Evolutionary conservation across 495 filamentous ascomycete species (phyloP).

Genomic region (Friedmanniomyces simplex): DNA sequence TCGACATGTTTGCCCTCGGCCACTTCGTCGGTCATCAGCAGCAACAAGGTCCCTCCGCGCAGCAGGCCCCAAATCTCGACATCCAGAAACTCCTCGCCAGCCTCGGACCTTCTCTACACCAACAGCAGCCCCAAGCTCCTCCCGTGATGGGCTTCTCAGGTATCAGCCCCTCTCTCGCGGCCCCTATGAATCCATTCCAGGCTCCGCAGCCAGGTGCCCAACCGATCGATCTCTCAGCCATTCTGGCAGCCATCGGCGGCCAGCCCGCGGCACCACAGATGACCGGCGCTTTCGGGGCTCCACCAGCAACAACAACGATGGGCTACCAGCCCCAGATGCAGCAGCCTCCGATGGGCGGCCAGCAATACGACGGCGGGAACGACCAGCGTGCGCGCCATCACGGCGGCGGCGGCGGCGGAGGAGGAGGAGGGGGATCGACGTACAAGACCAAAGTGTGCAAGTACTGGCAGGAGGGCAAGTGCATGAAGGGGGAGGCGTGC

Average conservation of each 20-base stretch:
- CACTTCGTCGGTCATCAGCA: slow-evolving; percentile 1
- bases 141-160: slow-evolving; percentile 23
- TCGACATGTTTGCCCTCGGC: slow-evolving; percentile 12
- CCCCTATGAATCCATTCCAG: neutral
- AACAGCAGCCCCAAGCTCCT: slow-evolving; percentile 24
- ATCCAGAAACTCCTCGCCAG: slow-evolving; percentile 41
- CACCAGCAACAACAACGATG: slow-evolving; percentile 1
- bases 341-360: slow-evolving; percentile 4
- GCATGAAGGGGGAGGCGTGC: slow-evolving; percentile 74
- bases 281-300: slow-evolving; percentile 1
- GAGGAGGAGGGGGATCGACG: slow-evolving; percentile 16
- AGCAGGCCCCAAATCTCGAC: slow-evolving; percentile 23
- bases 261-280: slow-evolving; percentile 2
- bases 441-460: slow-evolving; percentile 46
- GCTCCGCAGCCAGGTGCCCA: slow-evolving; percentile 1
- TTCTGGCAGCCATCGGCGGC: slow-evolving; percentile 5
- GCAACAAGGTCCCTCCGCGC: neutral
- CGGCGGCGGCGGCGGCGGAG: neutral
- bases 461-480: slow-evolving; percentile 70
- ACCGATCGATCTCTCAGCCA: slow-evolving; percentile 10
- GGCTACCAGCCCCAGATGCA: slow-evolving; percentile 4
- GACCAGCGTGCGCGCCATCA: neutral
- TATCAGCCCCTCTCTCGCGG: neutral
- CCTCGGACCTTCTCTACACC: slow-evolving; percentile 32
- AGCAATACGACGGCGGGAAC: neutral